Percentiles rank a stretch among this genome's conserved stretches.
These are phyloP conservation scores for Gynochthodes officinalis DNA, from an alignment of 257 asterid species.

Conservation along the genomic window DNA sequence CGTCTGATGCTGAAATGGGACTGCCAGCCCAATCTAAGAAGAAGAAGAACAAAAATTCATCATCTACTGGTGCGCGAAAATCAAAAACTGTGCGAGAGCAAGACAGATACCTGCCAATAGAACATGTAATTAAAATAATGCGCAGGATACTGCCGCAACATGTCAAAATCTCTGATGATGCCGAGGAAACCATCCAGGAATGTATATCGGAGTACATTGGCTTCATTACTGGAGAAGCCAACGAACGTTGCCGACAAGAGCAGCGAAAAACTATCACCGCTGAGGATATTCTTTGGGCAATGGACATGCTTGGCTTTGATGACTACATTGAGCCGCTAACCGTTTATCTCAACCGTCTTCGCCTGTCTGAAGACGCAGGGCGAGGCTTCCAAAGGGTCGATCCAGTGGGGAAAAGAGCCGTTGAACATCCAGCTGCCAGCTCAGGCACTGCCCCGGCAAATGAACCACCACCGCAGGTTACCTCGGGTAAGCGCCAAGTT, in stretches of 20 bases:
- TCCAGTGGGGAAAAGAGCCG: constrained; percentile 48
- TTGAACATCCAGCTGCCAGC: constrained; percentile 29
- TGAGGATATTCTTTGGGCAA: constrained; percentile 91
- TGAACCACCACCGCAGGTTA: constrained; percentile 28
- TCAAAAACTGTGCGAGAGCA: constrained; percentile 77
- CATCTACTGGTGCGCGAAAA: constrained; percentile 17
- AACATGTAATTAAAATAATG: constrained; percentile 88
- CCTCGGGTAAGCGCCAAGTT: constrained; percentile 48
- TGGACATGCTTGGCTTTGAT: constrained; percentile 89
- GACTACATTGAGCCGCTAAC: constrained; percentile 92
- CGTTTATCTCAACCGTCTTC: constrained; percentile 67
- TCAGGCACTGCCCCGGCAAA: constrained; percentile 29
- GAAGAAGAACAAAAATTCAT: constrained; percentile 30
- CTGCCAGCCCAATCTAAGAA: constrained; percentile 24
- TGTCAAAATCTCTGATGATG: constrained; percentile 89
- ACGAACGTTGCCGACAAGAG: constrained; percentile 88
- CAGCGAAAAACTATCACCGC: constrained; percentile 95
- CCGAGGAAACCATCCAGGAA: constrained; percentile 92
- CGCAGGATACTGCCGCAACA: constrained; percentile 78
- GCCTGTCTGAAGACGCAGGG: constrained; percentile 70
- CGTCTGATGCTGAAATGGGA: constrained; percentile 47
- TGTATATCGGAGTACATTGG: constrained; percentile 93
- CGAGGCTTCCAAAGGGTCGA: constrained; percentile 60
- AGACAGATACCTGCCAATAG: constrained; percentile 96
- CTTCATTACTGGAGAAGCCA: constrained; percentile 93